A percentile compares a stretch with the other conserved stretches of the same genome.
Evolutionary conservation across 2,329 filamentous ascomycete genomes (phyloP).

Genomic region (Aspergillus alliaceus): DNA sequence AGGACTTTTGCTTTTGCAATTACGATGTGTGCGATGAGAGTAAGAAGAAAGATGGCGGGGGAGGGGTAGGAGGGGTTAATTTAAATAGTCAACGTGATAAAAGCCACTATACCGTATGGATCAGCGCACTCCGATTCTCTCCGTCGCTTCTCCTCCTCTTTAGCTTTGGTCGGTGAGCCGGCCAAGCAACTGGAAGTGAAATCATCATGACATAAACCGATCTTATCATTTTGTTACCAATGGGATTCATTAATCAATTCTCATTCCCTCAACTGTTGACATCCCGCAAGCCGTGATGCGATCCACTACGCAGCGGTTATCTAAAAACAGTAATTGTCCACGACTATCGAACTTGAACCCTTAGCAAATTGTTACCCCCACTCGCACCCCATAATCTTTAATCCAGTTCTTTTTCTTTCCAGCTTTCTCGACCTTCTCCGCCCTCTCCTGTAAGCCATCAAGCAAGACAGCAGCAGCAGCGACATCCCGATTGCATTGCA

Average conservation of each 20-base stretch:
- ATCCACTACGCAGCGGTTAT: neutral
- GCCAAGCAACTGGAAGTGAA: slow-evolving; percentile 6
- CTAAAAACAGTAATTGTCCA: neutral
- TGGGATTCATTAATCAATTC: neutral
- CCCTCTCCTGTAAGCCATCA: slow-evolving; percentile 42
- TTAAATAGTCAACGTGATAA: slow-evolving; percentile 28
- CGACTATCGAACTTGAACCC: neutral
- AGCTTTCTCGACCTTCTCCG: slow-evolving; percentile 49
- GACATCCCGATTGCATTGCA: slow-evolving; percentile 44
- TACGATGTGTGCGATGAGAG: slow-evolving; percentile 8
- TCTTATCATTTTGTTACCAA: neutral
- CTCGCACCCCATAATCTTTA: slow-evolving; percentile 43
- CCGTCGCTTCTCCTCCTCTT: neutral
- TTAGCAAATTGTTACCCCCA: slow-evolving; percentile 29
- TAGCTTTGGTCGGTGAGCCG: slow-evolving; percentile 8
- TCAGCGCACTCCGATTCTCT: slow-evolving; percentile 4
- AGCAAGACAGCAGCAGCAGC: slow-evolving; percentile 33
- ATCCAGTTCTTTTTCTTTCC: slow-evolving; percentile 63
- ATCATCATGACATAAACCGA: slow-evolving; percentile 1
- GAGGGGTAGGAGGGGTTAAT: slow-evolving; percentile 31
- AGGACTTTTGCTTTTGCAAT: slow-evolving; percentile 4
- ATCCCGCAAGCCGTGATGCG: neutral
- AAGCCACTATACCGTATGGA: neutral
- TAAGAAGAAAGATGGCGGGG: slow-evolving; percentile 10
- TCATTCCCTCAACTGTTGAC: neutral